Percentiles rank a stretch among this genome's conserved stretches.
These are phyloP conservation scores for Venturia aucupariae DNA, from an alignment of 2,329 filamentous ascomycete genomes.

Conservation along the genomic window DNA sequence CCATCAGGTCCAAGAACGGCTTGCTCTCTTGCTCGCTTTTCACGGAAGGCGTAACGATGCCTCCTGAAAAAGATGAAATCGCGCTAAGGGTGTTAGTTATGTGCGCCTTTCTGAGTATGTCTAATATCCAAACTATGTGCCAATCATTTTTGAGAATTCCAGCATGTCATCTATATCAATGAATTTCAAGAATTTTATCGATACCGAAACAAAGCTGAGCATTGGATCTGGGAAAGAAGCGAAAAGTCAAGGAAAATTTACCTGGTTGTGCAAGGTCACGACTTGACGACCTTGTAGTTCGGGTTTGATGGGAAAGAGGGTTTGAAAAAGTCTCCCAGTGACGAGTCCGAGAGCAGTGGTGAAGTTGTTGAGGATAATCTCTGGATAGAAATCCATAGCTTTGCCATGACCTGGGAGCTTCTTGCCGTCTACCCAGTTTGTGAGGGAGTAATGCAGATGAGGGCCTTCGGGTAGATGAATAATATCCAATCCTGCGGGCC, in stretches of 20 bases:
- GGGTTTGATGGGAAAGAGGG: constrained; percentile 68
- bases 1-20: constrained; percentile 73
- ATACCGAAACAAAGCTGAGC: too few species aligned
- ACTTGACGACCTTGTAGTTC: constrained; percentile 83
- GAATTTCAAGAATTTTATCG: too few species aligned
- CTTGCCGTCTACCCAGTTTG: constrained; percentile 82
- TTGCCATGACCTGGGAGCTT: constrained; percentile 85
- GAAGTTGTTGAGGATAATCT: constrained; percentile 66
- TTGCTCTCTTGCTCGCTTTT: constrained; percentile 81
- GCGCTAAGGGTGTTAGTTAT: too few species aligned
- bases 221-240: too few species aligned
- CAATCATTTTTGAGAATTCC: too few species aligned
- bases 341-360: constrained; percentile 83
- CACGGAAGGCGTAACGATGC: constrained; percentile 86
- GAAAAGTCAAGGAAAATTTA: too few species aligned
- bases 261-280: constrained; percentile 74
- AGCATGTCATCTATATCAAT: too few species aligned
- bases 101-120: too few species aligned
- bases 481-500: constrained; percentile 54
- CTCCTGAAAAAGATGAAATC: constrained; percentile 92
- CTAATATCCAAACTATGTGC: too few species aligned
- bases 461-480: constrained; percentile 37
- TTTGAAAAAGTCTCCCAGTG: constrained; percentile 75
- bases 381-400: constrained; percentile 80
- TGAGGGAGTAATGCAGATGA: constrained; percentile 64